Evolutionary conservation across 345 rosid species (phyloP), one percentile per base, ranked within the genome.

Genomic region (Populus simonii): DNA sequence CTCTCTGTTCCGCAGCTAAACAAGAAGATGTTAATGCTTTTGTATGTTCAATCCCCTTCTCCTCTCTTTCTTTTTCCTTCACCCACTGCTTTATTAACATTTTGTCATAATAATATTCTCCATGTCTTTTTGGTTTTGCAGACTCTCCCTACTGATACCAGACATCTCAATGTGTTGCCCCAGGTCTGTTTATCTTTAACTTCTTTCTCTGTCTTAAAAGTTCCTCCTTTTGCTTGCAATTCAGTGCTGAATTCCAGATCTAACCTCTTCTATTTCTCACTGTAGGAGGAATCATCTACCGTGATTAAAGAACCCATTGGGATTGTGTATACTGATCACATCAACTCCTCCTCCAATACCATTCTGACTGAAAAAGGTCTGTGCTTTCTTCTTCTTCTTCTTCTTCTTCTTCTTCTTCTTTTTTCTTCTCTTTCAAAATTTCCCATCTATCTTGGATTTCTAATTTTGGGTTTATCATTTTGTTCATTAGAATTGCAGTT

Each of bases 151-250:
- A 89, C 90, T 39, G 92, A 92, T 29, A 63, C 73, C 36, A 78
- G 74, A 51, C 98, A 81, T 78, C 84, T 93, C 36, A 90, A 93
- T 88, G 84, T 91, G 76, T 86, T 95, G 76, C 93, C 91, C 1
- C 92, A 89, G 94, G 98, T 93, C 71, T 1, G 1, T n/a, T 55
- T 61, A 36, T 67, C 63, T 9, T 38, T 1, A 53, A 22, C 17
- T 35, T 13, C 39, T 1, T 31, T 5, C 9, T 53, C 49, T 41
- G 68, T 17, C 23, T 75, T 23, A 47, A 62, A 76, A 72, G 35
- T 0, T 23, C 18, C 7, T 49, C 72, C 47, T 41, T 36, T 66
- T 18, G 25, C n/a, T 53, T 72, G 17, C 57, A 17, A 53, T 11
- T 15, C 20, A 35, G 15, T 49, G 16, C 47, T 67, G 18, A 20